Evolutionary conservation across 2,329 filamentous ascomycete genomes (phyloP).

Genomic region (Epichloe typhina): DNA sequence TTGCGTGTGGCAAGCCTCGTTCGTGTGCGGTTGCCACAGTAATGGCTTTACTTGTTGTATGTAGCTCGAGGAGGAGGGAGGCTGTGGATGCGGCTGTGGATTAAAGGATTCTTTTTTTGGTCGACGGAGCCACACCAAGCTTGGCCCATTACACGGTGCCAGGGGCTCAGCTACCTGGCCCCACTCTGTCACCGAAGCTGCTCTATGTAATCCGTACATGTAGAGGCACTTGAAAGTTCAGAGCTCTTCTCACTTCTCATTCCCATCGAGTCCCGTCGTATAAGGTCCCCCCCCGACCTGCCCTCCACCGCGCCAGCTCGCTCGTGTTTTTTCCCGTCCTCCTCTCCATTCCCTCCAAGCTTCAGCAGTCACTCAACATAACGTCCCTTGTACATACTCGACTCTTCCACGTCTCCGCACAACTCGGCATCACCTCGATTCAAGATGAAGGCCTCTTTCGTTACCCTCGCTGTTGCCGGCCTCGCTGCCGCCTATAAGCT

Average conservation of each 20-base stretch:
- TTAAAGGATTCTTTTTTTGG: too few species aligned
- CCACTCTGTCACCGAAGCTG: background rate
- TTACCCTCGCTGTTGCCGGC: constrained; percentile 20
- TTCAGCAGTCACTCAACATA: background rate
- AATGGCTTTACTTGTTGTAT: too few species aligned
- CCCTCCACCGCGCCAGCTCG: background rate
- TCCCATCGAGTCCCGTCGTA: background rate
- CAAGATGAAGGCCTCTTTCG: constrained; percentile 28
- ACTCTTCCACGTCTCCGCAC: background rate
- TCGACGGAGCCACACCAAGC: too few species aligned
- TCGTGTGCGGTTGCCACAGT: too few species aligned
- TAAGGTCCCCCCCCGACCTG: constrained; percentile 4
- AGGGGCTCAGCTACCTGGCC: background rate
- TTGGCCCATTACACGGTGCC: background rate
- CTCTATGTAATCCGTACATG: too few species aligned
- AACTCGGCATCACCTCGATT: background rate
- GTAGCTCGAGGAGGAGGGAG: too few species aligned
- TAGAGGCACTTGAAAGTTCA: background rate
- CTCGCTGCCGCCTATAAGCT: constrained; percentile 27
- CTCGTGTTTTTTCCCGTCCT: background rate
- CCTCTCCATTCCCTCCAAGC: background rate
- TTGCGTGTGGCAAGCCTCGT: too few species aligned
- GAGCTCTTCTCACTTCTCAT: background rate
- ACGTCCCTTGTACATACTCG: constrained; percentile 2
- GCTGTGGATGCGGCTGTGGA: too few species aligned